Conservation (phyloP, 1,284 basidiomycete species). For the Chiua sp. region DNA sequence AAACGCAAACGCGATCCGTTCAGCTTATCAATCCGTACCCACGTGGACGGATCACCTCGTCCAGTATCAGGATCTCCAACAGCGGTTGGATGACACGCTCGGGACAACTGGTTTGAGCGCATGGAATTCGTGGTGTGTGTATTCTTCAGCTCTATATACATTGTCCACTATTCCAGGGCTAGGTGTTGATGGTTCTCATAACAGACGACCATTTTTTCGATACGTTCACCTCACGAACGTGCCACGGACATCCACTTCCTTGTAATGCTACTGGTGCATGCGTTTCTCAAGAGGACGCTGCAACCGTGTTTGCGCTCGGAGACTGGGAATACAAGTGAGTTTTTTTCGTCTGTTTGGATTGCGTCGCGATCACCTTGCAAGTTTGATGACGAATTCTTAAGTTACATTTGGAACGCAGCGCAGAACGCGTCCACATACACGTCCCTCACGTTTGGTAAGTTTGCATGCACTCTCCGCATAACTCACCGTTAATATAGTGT, state of each 20-base stretch:
- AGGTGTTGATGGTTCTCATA: too few species aligned
- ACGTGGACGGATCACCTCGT: slow-evolving; percentile 56
- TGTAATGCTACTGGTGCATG: slow-evolving; percentile 52
- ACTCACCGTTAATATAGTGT: background rate
- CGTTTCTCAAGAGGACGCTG: slow-evolving; percentile 49
- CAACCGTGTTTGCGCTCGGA: slow-evolving; percentile 44
- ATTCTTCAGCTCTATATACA: background rate
- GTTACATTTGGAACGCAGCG: slow-evolving; percentile 57
- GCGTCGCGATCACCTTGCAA: background rate
- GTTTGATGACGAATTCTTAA: slow-evolving; percentile 18
- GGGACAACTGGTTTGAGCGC: slow-evolving; percentile 49
- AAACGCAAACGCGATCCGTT: slow-evolving; percentile 48
- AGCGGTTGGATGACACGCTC: slow-evolving; percentile 46
- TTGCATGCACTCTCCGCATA: background rate
- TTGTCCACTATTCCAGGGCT: too few species aligned
- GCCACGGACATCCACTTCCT: slow-evolving; percentile 52
- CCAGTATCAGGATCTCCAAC: slow-evolving; percentile 46
- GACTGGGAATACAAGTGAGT: slow-evolving; percentile 60
- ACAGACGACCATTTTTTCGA: slow-evolving; percentile 54
- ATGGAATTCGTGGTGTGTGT: slow-evolving; percentile 55
- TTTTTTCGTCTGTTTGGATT: slow-evolving; percentile 1
- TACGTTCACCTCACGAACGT: slow-evolving; percentile 55
- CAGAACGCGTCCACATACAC: slow-evolving; percentile 49
- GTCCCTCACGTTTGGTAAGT: slow-evolving; percentile 53
- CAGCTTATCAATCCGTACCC: slow-evolving; percentile 50